Base-by-base conservation (phyloP, 1,139 yeast genomes). In the Diutina catenulata region DNA sequence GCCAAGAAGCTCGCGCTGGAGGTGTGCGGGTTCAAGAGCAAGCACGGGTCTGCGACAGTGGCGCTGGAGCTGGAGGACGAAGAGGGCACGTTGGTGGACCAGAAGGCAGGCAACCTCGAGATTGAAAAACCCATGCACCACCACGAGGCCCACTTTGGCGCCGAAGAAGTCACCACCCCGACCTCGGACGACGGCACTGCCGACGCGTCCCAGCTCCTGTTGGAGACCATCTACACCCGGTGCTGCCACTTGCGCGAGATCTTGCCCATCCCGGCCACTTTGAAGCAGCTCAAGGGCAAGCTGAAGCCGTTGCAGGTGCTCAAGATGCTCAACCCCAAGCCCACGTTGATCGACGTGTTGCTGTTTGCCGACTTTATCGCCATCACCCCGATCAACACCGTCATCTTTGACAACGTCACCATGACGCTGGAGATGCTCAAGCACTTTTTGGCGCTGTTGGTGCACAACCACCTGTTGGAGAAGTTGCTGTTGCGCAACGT, bases 181-280 rank as follows among this genome's bases (percentile, higher is more conserved):
- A 42, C 39, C 4, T 28, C 40, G n/a, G 14, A 21, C 18, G 24
- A 29, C 33, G 33, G 6, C n/a, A 49, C 25, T 23, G 35, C 7
- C 10, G 43, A 42, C 8, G 26, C 43, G 7, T 16, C 31, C 20
- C 49, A 65, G 55, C 46, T 76, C 11, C 65, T 83, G 0, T 59
- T 84, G 41, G 94, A 83, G 49, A 73, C 77, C 32, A 64, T 88
- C 13, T 88, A 88, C 55, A 84, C 96, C 0, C 64, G 96, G 46
- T 87, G 96, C 54, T 88, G 96, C 51, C 97, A 88, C 57, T 64
- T 88, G 43, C 68, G 97, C 40, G 97, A 88, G 51, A 88, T 88
- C 39, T 59, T 88, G 45, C 97, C 97, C 1, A 87, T 88, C 42
- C 94, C 95, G 1, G 94, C 95, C 0, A 86, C 94, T 0, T 56